Evolutionary conservation across 1,284 basidiomycete genomes (phyloP).

Genomic region (Trichosporon asahii): DNA sequence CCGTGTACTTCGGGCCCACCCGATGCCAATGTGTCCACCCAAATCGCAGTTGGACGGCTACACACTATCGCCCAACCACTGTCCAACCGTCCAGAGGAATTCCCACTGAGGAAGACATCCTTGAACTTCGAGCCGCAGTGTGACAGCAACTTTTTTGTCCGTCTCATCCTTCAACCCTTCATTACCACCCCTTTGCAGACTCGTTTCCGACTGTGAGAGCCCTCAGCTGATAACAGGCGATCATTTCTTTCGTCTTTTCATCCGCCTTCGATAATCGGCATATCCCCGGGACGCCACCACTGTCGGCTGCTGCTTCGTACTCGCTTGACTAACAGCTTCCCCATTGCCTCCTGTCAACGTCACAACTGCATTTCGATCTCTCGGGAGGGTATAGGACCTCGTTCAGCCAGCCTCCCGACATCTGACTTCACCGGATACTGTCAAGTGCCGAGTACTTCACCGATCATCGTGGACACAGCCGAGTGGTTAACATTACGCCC

Average conservation of each 20-base stretch:
- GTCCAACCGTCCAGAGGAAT: not conserved
- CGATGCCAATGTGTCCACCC: not conserved
- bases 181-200: not conserved
- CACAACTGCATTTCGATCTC: no score
- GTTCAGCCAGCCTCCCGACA: no score
- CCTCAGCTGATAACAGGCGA: not conserved
- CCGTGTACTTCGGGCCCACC: not conserved
- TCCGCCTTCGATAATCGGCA: no score
- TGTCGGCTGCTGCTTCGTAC: no score
- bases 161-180: not conserved
- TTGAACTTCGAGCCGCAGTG: not conserved
- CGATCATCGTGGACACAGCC: no score
- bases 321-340: no score
- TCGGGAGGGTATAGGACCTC: no score
- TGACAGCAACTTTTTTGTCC: not conserved
- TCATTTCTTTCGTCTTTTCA: not conserved
- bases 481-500: no score
- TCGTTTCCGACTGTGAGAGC: not conserved
- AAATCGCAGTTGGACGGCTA: not conserved
- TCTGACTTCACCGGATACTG: no score
- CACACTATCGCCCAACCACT: not conserved
- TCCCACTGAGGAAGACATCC: not conserved
- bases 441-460: no score
- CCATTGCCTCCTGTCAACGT: no score
- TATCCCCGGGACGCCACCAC: no score